Conservation (phyloP, 1,284 basidiomycete species). For the Ceratobasidium sp. region DNA sequence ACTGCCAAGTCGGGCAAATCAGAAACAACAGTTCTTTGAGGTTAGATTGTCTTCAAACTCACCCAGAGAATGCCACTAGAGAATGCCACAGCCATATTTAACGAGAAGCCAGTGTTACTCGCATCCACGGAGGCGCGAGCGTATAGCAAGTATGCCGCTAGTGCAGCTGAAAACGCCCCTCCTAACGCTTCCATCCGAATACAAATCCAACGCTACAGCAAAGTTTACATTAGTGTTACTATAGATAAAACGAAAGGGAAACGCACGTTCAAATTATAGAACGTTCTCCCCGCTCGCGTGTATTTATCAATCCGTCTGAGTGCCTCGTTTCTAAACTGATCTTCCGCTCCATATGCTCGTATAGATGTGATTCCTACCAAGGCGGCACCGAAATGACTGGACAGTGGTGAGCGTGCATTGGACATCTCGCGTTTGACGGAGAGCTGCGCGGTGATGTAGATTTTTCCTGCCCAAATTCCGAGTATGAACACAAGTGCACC, state of each 20-base stretch:
- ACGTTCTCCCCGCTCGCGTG: slow-evolving; percentile 26
- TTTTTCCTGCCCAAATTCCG: slow-evolving; percentile 60
- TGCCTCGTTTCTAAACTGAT: slow-evolving; percentile 30
- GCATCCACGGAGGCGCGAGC: slow-evolving; percentile 41
- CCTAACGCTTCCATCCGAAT: slow-evolving; percentile 46
- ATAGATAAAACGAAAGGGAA: too few species aligned
- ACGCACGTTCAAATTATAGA: slow-evolving; percentile 42
- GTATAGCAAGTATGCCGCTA: slow-evolving; percentile 44
- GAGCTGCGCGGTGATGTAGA: slow-evolving; percentile 73
- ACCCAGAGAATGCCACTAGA: slow-evolving; percentile 51
- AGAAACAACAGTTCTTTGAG: slow-evolving; percentile 39
- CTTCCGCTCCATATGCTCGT: slow-evolving; percentile 43
- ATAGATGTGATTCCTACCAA: slow-evolving; percentile 65
- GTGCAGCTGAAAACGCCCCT: slow-evolving; percentile 43
- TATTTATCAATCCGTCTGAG: slow-evolving; percentile 40
- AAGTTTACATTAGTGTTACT: too few species aligned
- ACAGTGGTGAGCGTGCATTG: slow-evolving; percentile 71
- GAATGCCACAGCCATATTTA: slow-evolving; percentile 56
- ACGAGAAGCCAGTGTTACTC: slow-evolving; percentile 54
- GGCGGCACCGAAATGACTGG: slow-evolving; percentile 75
- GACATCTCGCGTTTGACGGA: slow-evolving; percentile 80
- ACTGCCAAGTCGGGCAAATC: slow-evolving; percentile 31
- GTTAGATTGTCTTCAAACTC: slow-evolving; percentile 40
- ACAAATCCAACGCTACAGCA: slow-evolving; percentile 43
- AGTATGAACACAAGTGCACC: slow-evolving; percentile 57